Evolutionary conservation across 768 basidiomycete genomes (phyloP).

Genomic region (Coprinopsis sp.): DNA sequence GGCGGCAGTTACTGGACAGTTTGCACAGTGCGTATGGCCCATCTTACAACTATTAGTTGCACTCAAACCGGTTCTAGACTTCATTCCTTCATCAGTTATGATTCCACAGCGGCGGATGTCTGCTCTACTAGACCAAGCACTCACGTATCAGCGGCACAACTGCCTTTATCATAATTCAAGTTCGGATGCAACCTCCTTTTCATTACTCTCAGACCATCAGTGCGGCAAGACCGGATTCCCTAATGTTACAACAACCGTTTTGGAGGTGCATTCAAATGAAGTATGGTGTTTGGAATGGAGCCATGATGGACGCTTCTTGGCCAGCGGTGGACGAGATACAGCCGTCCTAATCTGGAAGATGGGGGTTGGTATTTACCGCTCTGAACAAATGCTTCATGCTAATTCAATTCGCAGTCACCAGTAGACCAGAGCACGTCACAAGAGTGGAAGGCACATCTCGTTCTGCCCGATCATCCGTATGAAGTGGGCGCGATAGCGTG

Average conservation of each 20-base stretch:
- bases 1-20: slow-evolving; percentile 66
- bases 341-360: slow-evolving; percentile 87
- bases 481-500: slow-evolving; percentile 82
- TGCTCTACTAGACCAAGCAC: slow-evolving; percentile 81
- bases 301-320: slow-evolving; percentile 78
- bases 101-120: slow-evolving; percentile 86
- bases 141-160: slow-evolving; percentile 67
- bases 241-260: slow-evolving; percentile 74
- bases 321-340: slow-evolving; percentile 85
- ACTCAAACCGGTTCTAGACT: slow-evolving; percentile 43
- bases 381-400: slow-evolving; percentile 9
- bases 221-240: slow-evolving; percentile 85
- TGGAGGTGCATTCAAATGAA: slow-evolving; percentile 86
- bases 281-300: slow-evolving; percentile 98
- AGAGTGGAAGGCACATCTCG: slow-evolving; percentile 55
- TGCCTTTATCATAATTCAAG: slow-evolving; percentile 87
- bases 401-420: slow-evolving; percentile 22
- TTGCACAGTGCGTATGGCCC: slow-evolving; percentile 65
- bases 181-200: slow-evolving; percentile 52
- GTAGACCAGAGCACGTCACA: slow-evolving; percentile 33
- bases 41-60: neutral
- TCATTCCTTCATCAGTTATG: slow-evolving; percentile 89
- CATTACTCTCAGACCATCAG: slow-evolving; percentile 83
- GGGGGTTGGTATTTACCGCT: slow-evolving; percentile 48
- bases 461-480: slow-evolving; percentile 73